phyloP scores from a whole-genome alignment of 331 rosid species.

The Arachis monticola region DNA sequence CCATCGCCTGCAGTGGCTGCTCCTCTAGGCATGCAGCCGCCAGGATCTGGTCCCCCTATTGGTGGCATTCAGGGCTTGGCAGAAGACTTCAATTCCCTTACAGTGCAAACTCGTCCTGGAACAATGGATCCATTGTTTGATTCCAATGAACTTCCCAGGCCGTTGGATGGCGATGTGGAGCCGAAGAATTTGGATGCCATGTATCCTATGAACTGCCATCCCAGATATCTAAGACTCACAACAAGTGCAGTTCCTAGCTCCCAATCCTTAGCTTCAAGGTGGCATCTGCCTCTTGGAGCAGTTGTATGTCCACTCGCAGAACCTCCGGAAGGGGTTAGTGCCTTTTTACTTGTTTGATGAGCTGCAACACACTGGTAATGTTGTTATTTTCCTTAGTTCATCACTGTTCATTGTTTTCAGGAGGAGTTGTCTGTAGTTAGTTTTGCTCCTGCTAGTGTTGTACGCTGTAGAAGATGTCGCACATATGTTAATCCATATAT shows the following conservation, averaged over 20 bases:
- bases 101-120: slow-evolving; percentile 81
- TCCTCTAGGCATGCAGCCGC: slow-evolving; percentile 64
- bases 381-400: slow-evolving; percentile 33
- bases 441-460: slow-evolving; percentile 78
- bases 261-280: slow-evolving; percentile 93
- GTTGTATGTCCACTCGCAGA: slow-evolving; percentile 99
- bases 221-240: slow-evolving; percentile 82
- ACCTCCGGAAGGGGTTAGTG: slow-evolving; percentile 85
- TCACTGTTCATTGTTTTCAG: slow-evolving; percentile 49
- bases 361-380: slow-evolving; percentile 6
- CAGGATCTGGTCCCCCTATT: slow-evolving; percentile 63
- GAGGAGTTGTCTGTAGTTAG: slow-evolving; percentile 93
- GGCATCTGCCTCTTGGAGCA: slow-evolving; percentile 99
- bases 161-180: slow-evolving; percentile 85
- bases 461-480: slow-evolving; percentile 99
- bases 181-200: slow-evolving; percentile 61
- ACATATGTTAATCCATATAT: slow-evolving; percentile 91
- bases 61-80: slow-evolving; percentile 76
- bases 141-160: slow-evolving; percentile 80
- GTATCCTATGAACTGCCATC: slow-evolving; percentile 76
- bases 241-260: slow-evolving; percentile 89
- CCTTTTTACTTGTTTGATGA: slow-evolving; percentile 38
- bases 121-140: slow-evolving; percentile 81
- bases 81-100: slow-evolving; percentile 87
- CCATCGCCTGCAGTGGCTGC: slow-evolving; percentile 60